Evolutionary conservation across 768 basidiomycete genomes (phyloP), one percentile per base, ranked within the genome.

Genomic region (Suillus tomentosus): DNA sequence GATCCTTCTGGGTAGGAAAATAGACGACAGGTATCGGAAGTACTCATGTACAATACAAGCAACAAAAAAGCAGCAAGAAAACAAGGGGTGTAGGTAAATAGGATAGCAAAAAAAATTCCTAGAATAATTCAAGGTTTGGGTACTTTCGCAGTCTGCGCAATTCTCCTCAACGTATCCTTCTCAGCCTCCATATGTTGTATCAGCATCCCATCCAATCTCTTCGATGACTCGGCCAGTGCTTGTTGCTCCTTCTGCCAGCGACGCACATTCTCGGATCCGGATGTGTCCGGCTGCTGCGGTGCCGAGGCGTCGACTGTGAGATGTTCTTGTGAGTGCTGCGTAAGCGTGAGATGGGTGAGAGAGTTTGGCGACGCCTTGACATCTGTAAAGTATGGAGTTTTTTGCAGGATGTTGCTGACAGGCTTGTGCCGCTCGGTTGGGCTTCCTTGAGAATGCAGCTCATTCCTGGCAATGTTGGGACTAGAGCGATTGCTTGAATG

Each of bases 131-230:
- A 76, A 69, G 67, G 43, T 47, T 72, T 69, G 47, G 73, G 40
- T 72, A 77, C 76, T 72, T 76, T 76, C 67, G 75, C 74, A 65
- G 77, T 81, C 69, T 72, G 76, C 60, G 93, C 88, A 72, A 95
- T 93, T 77, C 86, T 82, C 78, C 85, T 89, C 69, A 95, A 81
- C 40, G 85, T 87, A 71, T 92, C 89, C 78, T 87, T 87, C 78
- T 95, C 93, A 60, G 87, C 83, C 77, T 91, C 90, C 80, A 94
- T 90, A 73, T 95, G 93, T 73, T 89, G 87, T 61, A 87, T 77
- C 60, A 95, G 77, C 86, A 95, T 84, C 66, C 91, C 92, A 72
- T 94, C 91, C 67, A 94, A 77, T 76, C 81, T 85, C 76, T 77
- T 81, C 65, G 88, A 73, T 36, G 87, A 86, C 74, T 90, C 87